Evolutionary conservation across 2,329 filamentous ascomycete genomes (phyloP).

Genomic region (Bipolaris sorokiniana): DNA sequence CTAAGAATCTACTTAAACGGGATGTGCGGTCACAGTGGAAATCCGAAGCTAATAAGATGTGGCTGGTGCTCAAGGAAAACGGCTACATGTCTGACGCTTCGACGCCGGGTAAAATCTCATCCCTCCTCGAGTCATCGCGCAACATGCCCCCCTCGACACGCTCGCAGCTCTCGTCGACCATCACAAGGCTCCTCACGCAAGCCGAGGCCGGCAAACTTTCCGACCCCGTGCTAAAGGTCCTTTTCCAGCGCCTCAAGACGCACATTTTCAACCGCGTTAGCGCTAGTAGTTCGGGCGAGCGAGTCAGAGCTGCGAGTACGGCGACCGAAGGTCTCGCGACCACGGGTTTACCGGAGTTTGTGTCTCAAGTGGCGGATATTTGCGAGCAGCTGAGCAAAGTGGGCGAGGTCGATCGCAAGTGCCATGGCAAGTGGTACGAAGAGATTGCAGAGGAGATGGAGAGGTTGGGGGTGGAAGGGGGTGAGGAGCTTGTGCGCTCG

Average conservation of each 20-base stretch:
- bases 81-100: conserved; percentile 62
- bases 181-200: conserved; percentile 59
- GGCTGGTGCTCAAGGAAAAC: conserved; percentile 69
- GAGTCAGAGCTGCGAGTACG: conserved; percentile 70
- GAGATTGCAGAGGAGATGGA: conserved; percentile 64
- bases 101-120: conserved; percentile 54
- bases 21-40: conserved; percentile 81
- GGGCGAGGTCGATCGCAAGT: conserved; percentile 69
- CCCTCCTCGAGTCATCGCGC: conserved; percentile 57
- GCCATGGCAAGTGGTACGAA: conserved; percentile 75
- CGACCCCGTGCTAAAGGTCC: conserved; percentile 69
- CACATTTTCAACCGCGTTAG: conserved; percentile 70
- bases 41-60: conserved; percentile 72
- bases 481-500: conserved; percentile 35
- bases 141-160: conserved; percentile 57
- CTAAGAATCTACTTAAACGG: conserved; percentile 82
- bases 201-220: conserved; percentile 58
- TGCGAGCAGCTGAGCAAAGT: conserved; percentile 71
- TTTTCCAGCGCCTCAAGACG: conserved; percentile 70
- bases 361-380: conserved; percentile 70
- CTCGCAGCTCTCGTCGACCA: conserved; percentile 51
- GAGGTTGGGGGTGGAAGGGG: conserved; percentile 40
- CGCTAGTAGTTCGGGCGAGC: conserved; percentile 71
- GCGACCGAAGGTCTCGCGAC: conserved; percentile 73
- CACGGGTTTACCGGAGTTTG: conserved; percentile 75